Evolutionary conservation across 148 eudicot genomes (phyloP).

Genomic region (Vaccinium myrtillus): DNA sequence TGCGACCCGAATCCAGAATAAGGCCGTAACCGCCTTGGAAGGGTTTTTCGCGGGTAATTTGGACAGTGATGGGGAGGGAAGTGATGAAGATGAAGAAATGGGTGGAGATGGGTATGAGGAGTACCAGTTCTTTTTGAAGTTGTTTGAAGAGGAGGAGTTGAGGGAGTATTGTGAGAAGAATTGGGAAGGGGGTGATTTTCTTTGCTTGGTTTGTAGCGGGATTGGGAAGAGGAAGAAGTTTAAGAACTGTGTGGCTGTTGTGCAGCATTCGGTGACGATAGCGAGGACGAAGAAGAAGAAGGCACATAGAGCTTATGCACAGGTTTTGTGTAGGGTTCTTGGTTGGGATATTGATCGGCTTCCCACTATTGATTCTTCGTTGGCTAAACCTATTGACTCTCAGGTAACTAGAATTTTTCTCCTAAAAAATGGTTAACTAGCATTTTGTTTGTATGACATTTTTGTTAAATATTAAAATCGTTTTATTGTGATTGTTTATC

Average conservation of each 20-base stretch:
- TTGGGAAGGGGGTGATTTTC: constrained; percentile 57
- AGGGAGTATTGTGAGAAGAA: constrained; percentile 58
- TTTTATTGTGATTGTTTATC: not conserved
- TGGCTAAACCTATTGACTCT: constrained; percentile 11
- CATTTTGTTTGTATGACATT: not conserved
- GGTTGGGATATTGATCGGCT: constrained; percentile 78
- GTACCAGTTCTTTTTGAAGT: constrained; percentile 40
- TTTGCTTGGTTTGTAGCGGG: constrained; percentile 76
- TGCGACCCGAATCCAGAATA: constrained; percentile 36
- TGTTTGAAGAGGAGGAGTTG: constrained; percentile 57
- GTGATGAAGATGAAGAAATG: constrained; percentile 17
- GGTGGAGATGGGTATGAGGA: constrained; percentile 27
- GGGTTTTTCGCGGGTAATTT: constrained; percentile 25
- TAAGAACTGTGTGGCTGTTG: constrained; percentile 63
- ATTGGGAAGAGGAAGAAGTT: constrained; percentile 55
- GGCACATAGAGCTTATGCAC: constrained; percentile 72
- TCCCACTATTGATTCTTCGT: constrained; percentile 28
- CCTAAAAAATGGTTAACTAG: too few relatives aligned
- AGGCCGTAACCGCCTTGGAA: constrained; percentile 35
- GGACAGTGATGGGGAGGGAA: constrained; percentile 6
- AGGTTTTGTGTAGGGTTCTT: constrained; percentile 75
- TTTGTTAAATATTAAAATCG: not conserved
- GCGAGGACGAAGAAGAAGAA: constrained; percentile 65
- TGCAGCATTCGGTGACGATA: constrained; percentile 64
- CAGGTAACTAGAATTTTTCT: constrained; percentile 16